A percentile compares a stretch with the other conserved stretches of the same genome.
These are phyloP conservation scores for Ascomycota sp. DNA, from an alignment of 2,329 filamentous ascomycete species.

Conservation along the genomic window DNA sequence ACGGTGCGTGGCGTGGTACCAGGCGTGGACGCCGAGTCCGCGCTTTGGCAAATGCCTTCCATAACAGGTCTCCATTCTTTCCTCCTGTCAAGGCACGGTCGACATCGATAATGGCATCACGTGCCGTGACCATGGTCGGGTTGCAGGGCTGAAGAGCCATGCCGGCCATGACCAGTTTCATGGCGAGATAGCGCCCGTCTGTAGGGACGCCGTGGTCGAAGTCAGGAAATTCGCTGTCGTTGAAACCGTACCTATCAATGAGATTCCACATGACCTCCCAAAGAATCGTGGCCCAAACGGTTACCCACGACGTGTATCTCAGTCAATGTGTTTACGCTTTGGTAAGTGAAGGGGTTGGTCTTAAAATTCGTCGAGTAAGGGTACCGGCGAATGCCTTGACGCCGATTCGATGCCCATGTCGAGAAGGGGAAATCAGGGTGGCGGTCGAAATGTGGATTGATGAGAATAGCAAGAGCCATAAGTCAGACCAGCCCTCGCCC, in stretches of 20 bases:
- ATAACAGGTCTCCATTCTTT: constrained; percentile 28
- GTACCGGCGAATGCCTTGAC: constrained; percentile 25
- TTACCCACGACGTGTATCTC: constrained; percentile 28
- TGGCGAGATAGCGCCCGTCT: constrained; percentile 28
- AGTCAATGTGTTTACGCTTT: constrained; percentile 14
- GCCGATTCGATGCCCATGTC: constrained; percentile 24
- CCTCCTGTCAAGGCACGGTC: constrained; percentile 30
- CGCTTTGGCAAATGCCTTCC: constrained; percentile 35
- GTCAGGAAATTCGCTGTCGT: constrained; percentile 17
- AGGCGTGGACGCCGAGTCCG: constrained; percentile 24
- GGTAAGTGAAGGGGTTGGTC: constrained; percentile 30
- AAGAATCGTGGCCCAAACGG: constrained; percentile 29
- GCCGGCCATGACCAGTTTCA: constrained; percentile 31
- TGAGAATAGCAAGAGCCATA: constrained; percentile 27
- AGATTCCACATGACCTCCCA: constrained; percentile 39
- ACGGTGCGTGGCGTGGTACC: not conserved
- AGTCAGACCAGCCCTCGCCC: constrained; percentile 39
- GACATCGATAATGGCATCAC: constrained; percentile 34
- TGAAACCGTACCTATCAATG: constrained; percentile 34
- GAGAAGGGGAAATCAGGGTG: constrained; percentile 26
- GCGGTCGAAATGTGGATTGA: constrained; percentile 24
- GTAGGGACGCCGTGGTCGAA: constrained; percentile 25
- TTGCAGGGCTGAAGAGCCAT: constrained; percentile 36
- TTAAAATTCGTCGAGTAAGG: constrained; percentile 28
- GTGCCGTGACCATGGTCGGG: constrained; percentile 29